phyloP scores from a whole-genome alignment of 2,329 filamentous ascomycete species.

The Alternaria triticina region DNA sequence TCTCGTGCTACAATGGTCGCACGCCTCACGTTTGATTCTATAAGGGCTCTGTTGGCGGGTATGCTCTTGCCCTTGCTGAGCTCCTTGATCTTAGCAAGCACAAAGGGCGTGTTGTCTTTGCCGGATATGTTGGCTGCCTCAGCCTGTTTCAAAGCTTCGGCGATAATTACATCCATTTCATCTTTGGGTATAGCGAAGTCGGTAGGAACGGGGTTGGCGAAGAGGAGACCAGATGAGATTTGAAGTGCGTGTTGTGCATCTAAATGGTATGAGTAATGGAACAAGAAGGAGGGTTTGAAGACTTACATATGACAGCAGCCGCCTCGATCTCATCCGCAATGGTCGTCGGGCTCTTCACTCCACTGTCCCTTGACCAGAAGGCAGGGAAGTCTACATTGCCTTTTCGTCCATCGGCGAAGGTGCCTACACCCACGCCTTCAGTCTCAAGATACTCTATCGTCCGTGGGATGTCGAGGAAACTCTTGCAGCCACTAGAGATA shows the following conservation, averaged over 20 bases:
- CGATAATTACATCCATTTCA: constrained; percentile 49
- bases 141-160: constrained; percentile 48
- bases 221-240: constrained; percentile 79
- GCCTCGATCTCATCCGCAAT: constrained; percentile 80
- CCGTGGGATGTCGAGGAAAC: constrained; percentile 88
- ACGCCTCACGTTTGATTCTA: constrained; percentile 70
- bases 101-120: constrained; percentile 82
- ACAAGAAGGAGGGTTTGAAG: background rate
- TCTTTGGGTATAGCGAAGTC: constrained; percentile 71
- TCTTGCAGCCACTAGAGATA: constrained; percentile 90
- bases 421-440: constrained; percentile 80
- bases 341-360: constrained; percentile 76
- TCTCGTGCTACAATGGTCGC: constrained; percentile 71
- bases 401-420: constrained; percentile 81
- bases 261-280: constrained; percentile 30
- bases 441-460: constrained; percentile 84
- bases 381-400: constrained; percentile 84
- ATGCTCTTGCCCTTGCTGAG: constrained; percentile 76
- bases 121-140: constrained; percentile 62
- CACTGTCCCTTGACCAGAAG: constrained; percentile 91
- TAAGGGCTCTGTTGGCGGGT: constrained; percentile 73
- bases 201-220: constrained; percentile 86
- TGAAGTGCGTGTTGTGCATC: constrained; percentile 75
- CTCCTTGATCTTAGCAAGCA: constrained; percentile 79
- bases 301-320: constrained; percentile 79